These are phyloP conservation scores for Durotheca rogersii DNA, from an alignment of 495 filamentous ascomycete genomes.

Conservation along the genomic window DNA sequence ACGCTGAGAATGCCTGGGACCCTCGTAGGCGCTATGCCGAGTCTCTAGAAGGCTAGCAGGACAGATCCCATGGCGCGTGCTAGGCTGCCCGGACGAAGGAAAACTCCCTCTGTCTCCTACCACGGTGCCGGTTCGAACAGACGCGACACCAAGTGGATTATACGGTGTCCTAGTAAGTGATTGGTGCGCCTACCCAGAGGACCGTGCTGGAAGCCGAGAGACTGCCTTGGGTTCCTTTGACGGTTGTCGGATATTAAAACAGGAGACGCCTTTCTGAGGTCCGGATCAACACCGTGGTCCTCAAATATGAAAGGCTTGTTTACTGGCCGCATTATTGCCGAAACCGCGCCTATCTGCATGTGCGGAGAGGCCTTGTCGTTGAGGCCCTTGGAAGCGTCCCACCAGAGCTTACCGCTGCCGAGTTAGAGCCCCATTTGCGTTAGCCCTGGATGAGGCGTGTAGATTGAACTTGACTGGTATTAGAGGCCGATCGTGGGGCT, in stretches of 20 bases:
- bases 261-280: conserved; percentile 40
- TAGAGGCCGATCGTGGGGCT: conserved; percentile 21
- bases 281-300: conserved; percentile 48
- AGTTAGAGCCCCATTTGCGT: conserved; percentile 42
- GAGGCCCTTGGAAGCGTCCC: conserved; percentile 47
- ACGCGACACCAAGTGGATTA: conserved; percentile 36
- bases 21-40: conserved; percentile 47
- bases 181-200: conserved; percentile 1
- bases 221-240: conserved; percentile 35
- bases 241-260: conserved; percentile 49
- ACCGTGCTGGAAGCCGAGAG: conserved; percentile 13
- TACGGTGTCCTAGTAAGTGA: conserved; percentile 25
- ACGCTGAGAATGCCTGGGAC: conserved; percentile 34
- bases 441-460: conserved; percentile 40
- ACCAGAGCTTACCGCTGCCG: conserved; percentile 28
- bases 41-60: conserved; percentile 51
- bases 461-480: conserved; percentile 46
- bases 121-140: conserved; percentile 49
- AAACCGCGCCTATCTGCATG: conserved; percentile 50
- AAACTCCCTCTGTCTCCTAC: conserved; percentile 39
- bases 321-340: conserved; percentile 47
- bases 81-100: conserved; percentile 42
- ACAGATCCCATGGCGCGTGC: conserved; percentile 49
- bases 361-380: conserved; percentile 51
- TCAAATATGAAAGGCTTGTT: conserved; percentile 42